Conservation (phyloP, 164 flowering plant species). For the Echeveria elegans region DNA sequence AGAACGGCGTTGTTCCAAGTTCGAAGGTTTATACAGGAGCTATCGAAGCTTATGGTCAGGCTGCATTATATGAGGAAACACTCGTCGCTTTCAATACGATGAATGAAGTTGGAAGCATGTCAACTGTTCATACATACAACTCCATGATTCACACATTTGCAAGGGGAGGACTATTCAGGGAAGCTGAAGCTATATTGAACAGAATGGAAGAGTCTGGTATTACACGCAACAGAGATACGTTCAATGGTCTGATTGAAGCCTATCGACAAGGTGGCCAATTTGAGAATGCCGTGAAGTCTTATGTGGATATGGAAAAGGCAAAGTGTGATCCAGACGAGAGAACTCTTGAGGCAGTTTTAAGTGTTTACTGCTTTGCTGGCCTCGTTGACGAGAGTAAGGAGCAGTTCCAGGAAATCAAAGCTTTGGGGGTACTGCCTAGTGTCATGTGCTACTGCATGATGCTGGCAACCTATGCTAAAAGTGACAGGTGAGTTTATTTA, state of each 20-base stretch:
- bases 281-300: slow-evolving; percentile 77
- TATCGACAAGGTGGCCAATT: slow-evolving; percentile 77
- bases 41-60: slow-evolving; percentile 87
- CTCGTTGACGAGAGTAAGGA: slow-evolving; percentile 83
- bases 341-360: slow-evolving; percentile 83
- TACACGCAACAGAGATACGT: slow-evolving; percentile 43
- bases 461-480: slow-evolving; percentile 79
- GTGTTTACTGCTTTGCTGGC: slow-evolving; percentile 86
- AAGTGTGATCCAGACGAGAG: slow-evolving; percentile 75
- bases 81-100: slow-evolving; percentile 84
- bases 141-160: slow-evolving; percentile 62
- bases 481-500: slow-evolving; percentile 51
- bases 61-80: slow-evolving; percentile 88
- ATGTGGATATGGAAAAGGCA: slow-evolving; percentile 77
- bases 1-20: slow-evolving; percentile 69
- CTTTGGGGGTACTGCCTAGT: slow-evolving; percentile 63
- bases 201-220: slow-evolving; percentile 63
- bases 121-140: slow-evolving; percentile 69
- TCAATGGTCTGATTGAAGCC: slow-evolving; percentile 72
- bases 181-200: slow-evolving; percentile 48
- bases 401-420: slow-evolving; percentile 73
- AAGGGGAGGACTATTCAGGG: slow-evolving; percentile 76
- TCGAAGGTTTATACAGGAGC: slow-evolving; percentile 76
- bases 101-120: slow-evolving; percentile 76
- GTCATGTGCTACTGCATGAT: slow-evolving; percentile 83